Conservation (phyloP, 2,329 filamentous ascomycete species). For the Sclerotinia glacialis region DNA sequence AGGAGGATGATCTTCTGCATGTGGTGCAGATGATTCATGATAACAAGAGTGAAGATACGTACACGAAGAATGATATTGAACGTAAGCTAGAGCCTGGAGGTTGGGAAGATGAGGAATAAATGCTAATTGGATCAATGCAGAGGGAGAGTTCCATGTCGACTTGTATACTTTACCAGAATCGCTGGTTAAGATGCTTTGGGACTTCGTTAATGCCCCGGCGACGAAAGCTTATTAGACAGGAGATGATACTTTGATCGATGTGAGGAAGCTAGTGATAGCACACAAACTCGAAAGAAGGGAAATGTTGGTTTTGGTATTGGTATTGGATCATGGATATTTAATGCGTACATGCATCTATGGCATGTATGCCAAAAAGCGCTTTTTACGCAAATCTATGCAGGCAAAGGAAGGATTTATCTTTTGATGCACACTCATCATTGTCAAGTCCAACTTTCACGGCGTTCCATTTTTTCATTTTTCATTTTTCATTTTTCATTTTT, state of each 20-base stretch:
- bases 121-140: conserved; percentile 44
- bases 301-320: conserved; percentile 4
- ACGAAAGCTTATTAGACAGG: neutral
- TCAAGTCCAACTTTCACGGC: conserved; percentile 13
- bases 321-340: neutral
- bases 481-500: conserved; percentile 16
- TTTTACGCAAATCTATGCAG: neutral
- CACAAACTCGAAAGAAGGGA: neutral
- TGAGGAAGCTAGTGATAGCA: neutral
- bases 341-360: conserved; percentile 2
- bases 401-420: neutral
- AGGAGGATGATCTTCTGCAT: conserved; percentile 88
- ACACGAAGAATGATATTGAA: conserved; percentile 95
- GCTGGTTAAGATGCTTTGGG: conserved; percentile 92
- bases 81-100: conserved; percentile 53
- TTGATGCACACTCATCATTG: neutral
- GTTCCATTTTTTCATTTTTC: conserved; percentile 18
- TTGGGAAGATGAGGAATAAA: neutral
- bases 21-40: conserved; percentile 98
- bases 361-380: conserved; percentile 1
- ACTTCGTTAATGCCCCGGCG: conserved; percentile 55
- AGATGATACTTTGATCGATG: neutral
- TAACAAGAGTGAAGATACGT: conserved; percentile 90
- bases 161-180: conserved; percentile 92
- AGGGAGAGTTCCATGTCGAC: conserved; percentile 97